Evolutionary conservation across 495 filamentous ascomycete species (phyloP).

Genomic region (Neurospora cerealis): DNA sequence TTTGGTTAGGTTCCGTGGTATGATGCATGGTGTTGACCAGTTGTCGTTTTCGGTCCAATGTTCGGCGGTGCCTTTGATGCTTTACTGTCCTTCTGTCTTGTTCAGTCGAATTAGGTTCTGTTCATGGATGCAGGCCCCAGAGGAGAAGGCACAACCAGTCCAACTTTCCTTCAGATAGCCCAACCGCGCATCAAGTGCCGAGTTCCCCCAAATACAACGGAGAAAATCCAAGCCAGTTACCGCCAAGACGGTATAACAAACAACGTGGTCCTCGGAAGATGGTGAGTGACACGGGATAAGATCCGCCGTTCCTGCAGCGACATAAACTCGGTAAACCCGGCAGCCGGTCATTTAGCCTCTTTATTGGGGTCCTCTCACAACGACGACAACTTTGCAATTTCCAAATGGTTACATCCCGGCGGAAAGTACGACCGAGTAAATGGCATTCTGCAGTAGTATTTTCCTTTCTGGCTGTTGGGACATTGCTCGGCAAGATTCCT

Average conservation of each 20-base stretch:
- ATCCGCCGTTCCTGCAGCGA: conserved; percentile 17
- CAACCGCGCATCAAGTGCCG: background rate
- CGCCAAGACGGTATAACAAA: conserved; percentile 12
- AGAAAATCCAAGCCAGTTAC: conserved; percentile 3
- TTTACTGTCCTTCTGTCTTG: background rate
- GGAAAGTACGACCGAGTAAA: background rate
- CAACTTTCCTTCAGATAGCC: background rate
- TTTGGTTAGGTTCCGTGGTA: background rate
- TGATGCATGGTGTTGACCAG: background rate
- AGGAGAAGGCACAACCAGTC: too few species aligned
- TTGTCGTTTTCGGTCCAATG: background rate
- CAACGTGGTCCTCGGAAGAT: conserved; percentile 2
- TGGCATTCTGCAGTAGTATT: background rate
- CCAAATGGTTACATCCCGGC: background rate
- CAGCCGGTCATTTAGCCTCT: conserved; percentile 25
- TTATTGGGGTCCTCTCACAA: background rate
- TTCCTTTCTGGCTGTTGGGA: background rate
- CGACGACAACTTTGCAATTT: background rate
- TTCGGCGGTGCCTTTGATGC: background rate
- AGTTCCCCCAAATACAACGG: background rate
- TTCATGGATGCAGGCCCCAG: too few species aligned
- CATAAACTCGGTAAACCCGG: conserved; percentile 21
- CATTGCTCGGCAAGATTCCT: background rate
- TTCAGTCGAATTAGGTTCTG: too few species aligned
- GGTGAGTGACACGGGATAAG: conserved; percentile 6